Percentiles rank a stretch among this genome's conserved stretches.
These are phyloP conservation scores for Scutellaria minor DNA, from an alignment of 257 asterid species.

Conservation along the genomic window DNA sequence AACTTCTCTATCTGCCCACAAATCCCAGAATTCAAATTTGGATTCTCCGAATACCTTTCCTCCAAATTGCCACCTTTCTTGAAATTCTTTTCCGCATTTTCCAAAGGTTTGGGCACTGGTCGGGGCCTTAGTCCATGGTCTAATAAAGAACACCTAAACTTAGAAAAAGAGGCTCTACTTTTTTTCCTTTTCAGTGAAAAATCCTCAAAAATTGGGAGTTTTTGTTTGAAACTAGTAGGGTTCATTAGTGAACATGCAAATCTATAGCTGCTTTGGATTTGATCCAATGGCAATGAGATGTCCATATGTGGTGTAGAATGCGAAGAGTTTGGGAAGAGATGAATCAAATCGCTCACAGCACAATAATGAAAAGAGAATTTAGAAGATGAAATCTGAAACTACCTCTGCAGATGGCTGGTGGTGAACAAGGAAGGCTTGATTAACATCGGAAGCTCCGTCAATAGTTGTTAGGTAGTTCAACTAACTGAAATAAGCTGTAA, in stretches of 20 bases:
- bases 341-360: background rate
- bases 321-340: too few relatives aligned
- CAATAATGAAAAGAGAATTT: background rate
- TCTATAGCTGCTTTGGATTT: constrained; percentile 48
- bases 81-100: constrained; percentile 32
- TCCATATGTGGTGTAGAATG: constrained; percentile 47
- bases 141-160: constrained; percentile 51
- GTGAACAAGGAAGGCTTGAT: background rate
- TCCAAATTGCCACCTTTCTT: constrained; percentile 32
- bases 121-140: constrained; percentile 62
- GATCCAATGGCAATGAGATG: constrained; percentile 61
- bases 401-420: background rate
- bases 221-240: constrained; percentile 41
- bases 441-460: constrained; percentile 52
- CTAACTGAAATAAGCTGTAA: constrained; percentile 10
- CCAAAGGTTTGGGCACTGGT: constrained; percentile 48
- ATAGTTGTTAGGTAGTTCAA: constrained; percentile 34
- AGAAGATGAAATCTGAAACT: constrained; percentile 24
- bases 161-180: constrained; percentile 36
- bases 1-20: constrained; percentile 74
- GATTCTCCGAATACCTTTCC: constrained; percentile 34
- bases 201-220: constrained; percentile 23
- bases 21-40: constrained; percentile 44
- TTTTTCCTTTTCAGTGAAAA: constrained; percentile 39
- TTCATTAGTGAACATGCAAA: constrained; percentile 48